phyloP scores from a whole-genome alignment of 2,329 filamentous ascomycete genomes.

The Paracorniculantispora psalliotae region DNA sequence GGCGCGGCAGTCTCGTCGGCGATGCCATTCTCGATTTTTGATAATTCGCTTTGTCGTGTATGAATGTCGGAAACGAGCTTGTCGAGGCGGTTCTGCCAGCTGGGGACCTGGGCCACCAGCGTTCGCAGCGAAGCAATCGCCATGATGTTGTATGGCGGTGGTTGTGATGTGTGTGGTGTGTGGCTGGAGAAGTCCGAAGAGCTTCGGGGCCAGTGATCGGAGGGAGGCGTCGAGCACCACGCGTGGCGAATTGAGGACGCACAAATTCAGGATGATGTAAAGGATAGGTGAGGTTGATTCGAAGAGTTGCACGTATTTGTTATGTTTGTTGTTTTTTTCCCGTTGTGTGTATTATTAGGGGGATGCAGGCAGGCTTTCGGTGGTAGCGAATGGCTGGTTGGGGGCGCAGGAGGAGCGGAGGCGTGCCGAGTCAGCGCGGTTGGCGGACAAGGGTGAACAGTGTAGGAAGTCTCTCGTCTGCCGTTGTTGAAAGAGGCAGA shows the following conservation, averaged over 20 bases:
- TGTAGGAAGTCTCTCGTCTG: neutral
- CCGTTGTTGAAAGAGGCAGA: neutral
- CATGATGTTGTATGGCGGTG: slow-evolving; percentile 25
- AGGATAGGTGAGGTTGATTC: neutral
- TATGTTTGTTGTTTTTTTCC: neutral
- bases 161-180: neutral
- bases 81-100: slow-evolving; percentile 55
- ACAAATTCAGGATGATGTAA: neutral
- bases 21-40: slow-evolving; percentile 34
- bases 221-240: neutral
- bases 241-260: neutral
- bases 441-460: neutral
- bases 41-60: slow-evolving; percentile 56
- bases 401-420: neutral
- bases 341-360: neutral
- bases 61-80: slow-evolving; percentile 58
- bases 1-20: slow-evolving; percentile 15
- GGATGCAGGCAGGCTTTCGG: neutral
- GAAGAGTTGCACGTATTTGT: neutral
- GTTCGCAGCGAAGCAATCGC: slow-evolving; percentile 53
- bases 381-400: neutral
- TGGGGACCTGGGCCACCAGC: slow-evolving; percentile 51
- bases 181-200: neutral
- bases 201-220: neutral
- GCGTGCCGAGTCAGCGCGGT: neutral